A percentile compares a stretch with the other conserved stretches of the same genome.
phyloP scores from a whole-genome alignment of 768 basidiomycete species.

The Psilocybe cubensis region DNA sequence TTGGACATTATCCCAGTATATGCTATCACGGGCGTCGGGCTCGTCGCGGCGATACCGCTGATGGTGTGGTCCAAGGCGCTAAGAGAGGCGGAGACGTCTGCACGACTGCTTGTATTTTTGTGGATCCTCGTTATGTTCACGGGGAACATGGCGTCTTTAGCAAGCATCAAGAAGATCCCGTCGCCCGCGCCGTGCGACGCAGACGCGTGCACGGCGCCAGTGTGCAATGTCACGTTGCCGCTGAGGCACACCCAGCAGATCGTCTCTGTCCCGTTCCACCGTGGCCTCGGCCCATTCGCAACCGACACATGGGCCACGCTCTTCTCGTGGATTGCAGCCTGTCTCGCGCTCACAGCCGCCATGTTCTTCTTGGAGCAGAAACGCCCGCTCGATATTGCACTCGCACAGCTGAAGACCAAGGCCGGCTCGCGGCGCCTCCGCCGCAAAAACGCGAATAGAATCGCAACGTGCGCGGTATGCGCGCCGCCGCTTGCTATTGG shows the following conservation, averaged over 20 bases:
- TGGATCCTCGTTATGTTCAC: slow-evolving; percentile 8
- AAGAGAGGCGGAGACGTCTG: neutral
- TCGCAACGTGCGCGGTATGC: neutral
- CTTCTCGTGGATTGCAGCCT: neutral
- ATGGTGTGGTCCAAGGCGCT: slow-evolving; percentile 13
- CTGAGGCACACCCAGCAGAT: slow-evolving; percentile 1
- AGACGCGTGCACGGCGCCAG: neutral
- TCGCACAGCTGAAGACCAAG: neutral
- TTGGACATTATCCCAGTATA: slow-evolving; percentile 12
- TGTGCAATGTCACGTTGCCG: slow-evolving; percentile 1
- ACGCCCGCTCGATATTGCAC: neutral
- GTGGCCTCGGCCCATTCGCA: neutral
- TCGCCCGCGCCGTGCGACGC: neutral
- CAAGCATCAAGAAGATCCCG: slow-evolving; percentile 1
- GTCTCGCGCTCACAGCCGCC: neutral
- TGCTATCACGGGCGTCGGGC: slow-evolving; percentile 11
- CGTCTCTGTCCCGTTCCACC: neutral
- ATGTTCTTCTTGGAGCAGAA: neutral
- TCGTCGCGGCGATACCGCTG: slow-evolving; percentile 6
- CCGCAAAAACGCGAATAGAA: neutral
- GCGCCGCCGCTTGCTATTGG: slow-evolving; percentile 5
- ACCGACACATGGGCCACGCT: neutral
- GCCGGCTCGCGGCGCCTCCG: neutral
- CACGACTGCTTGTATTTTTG: neutral
- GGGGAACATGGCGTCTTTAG: slow-evolving; percentile 1